Percentiles rank a stretch among this genome's conserved stretches.
Conservation (phyloP, 2,329 filamentous ascomycete genomes). For the Aspergillus carbonarius region DNA sequence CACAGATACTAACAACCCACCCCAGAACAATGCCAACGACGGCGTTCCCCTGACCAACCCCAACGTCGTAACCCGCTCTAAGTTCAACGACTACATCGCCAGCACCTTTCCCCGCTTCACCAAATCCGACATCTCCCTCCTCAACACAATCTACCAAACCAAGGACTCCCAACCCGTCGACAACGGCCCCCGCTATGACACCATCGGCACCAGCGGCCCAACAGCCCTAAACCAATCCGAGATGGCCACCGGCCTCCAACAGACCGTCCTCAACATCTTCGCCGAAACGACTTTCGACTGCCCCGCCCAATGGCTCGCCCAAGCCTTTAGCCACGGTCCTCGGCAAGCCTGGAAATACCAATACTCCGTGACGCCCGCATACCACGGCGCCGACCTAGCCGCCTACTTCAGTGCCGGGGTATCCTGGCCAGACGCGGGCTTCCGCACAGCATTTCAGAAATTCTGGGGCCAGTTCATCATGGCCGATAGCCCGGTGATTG, state of each 20-base stretch:
- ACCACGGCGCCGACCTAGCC: slow-evolving; percentile 64
- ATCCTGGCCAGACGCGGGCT: slow-evolving; percentile 26
- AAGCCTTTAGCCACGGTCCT: slow-evolving; percentile 42
- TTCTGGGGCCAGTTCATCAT: slow-evolving; percentile 52
- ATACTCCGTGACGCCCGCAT: slow-evolving; percentile 66
- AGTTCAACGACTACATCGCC: slow-evolving; percentile 43
- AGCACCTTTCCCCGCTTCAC: slow-evolving; percentile 40
- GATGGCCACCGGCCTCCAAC: slow-evolving; percentile 53
- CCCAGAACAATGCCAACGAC: slow-evolving; percentile 53
- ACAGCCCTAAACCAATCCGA: slow-evolving; percentile 53
- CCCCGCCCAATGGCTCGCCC: slow-evolving; percentile 56
- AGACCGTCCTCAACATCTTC: slow-evolving; percentile 54
- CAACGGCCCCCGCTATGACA: slow-evolving; percentile 35
- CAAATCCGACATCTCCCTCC: slow-evolving; percentile 25
- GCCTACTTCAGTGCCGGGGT: slow-evolving; percentile 27
- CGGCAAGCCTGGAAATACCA: slow-evolving; percentile 51
- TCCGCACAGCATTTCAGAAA: slow-evolving; percentile 42
- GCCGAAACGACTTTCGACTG: slow-evolving; percentile 58
- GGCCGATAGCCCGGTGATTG: slow-evolving; percentile 35
- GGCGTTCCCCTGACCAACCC: slow-evolving; percentile 47
- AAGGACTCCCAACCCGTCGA: slow-evolving; percentile 26
- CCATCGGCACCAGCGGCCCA: slow-evolving; percentile 37
- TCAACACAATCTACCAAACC: slow-evolving; percentile 38
- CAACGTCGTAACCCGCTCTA: slow-evolving; percentile 43
- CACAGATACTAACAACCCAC: not conserved